phyloP scores from a whole-genome alignment of 768 basidiomycete species.

The Rhizopogon vulgaris region DNA sequence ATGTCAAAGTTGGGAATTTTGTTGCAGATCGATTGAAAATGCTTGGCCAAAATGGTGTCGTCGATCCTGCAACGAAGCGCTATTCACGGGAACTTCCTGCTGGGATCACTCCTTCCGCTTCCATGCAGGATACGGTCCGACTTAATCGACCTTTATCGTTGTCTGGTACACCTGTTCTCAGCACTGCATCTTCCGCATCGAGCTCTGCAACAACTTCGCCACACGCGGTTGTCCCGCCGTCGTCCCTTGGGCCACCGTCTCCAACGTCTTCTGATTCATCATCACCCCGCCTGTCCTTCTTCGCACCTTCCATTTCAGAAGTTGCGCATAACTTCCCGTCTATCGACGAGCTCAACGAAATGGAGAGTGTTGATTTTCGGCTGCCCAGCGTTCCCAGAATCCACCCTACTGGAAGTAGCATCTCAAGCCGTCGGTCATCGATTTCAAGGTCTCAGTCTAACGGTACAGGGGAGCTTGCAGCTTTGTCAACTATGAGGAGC shows the following conservation, averaged over 20 bases:
- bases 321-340: conserved; percentile 69
- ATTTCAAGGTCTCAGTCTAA: conserved; percentile 20
- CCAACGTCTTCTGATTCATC: conserved; percentile 66
- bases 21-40: conserved; percentile 81
- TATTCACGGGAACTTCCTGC: conserved; percentile 45
- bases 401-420: conserved; percentile 28
- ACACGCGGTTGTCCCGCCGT: conserved; percentile 66
- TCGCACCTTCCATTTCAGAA: conserved; percentile 36
- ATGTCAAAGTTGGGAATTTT: conserved; percentile 48
- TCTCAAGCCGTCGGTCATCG: conserved; percentile 5
- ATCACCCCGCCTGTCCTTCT: conserved; percentile 40
- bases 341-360: conserved; percentile 69
- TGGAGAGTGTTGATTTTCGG: conserved; percentile 30
- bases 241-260: conserved; percentile 71
- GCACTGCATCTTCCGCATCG: conserved; percentile 16
- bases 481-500: conserved; percentile 23
- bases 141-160: conserved; percentile 35
- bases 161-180: conserved; percentile 8
- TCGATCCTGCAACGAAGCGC: conserved; percentile 51
- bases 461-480: conserved; percentile 21
- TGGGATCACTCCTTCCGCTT: conserved; percentile 27
- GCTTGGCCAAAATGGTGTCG: conserved; percentile 66
- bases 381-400: conserved; percentile 41
- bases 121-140: conserved; percentile 23
- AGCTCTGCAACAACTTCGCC: conserved; percentile 37